Percentiles rank a stretch among this genome's conserved stretches.
Evolutionary conservation across 805 yeast genomes (phyloP).

Genomic region (Cyberlindnera galapagoensis): DNA sequence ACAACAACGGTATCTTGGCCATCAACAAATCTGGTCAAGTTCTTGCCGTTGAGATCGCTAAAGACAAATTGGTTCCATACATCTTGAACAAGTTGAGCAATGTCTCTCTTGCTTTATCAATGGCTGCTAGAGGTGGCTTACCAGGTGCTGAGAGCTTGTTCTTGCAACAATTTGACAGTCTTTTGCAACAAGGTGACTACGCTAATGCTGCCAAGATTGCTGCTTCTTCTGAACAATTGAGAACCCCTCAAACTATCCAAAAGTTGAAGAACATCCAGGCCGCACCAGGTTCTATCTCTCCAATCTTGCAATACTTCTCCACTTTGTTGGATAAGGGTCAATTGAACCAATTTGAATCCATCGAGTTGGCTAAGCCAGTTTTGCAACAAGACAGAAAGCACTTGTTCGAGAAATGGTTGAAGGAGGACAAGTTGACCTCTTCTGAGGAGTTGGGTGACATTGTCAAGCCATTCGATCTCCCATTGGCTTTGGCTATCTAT

Average conservation of each 20-base stretch:
- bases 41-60: constrained; percentile 82
- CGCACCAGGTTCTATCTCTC: constrained; percentile 91
- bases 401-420: constrained; percentile 91
- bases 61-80: constrained; percentile 81
- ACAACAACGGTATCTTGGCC: constrained; percentile 79
- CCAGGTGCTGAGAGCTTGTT: constrained; percentile 96
- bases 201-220: constrained; percentile 94
- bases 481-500: constrained; percentile 87
- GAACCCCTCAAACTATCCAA: constrained; percentile 92
- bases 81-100: constrained; percentile 81
- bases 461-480: constrained; percentile 79
- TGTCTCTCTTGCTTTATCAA: constrained; percentile 75
- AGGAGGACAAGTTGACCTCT: constrained; percentile 87
- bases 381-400: constrained; percentile 92
- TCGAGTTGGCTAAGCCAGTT: constrained; percentile 93
- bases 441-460: constrained; percentile 98
- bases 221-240: constrained; percentile 85
- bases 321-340: constrained; percentile 89
- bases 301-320: constrained; percentile 87
- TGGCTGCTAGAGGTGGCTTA: constrained; percentile 92
- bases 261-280: constrained; percentile 87
- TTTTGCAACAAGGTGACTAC: constrained; percentile 80
- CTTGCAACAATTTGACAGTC: constrained; percentile 83
- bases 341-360: constrained; percentile 85
- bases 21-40: constrained; percentile 96